Percentiles rank a stretch among this genome's conserved stretches.
Conservation (phyloP, 768 basidiomycete species). For the Lactifluus echinatus region DNA sequence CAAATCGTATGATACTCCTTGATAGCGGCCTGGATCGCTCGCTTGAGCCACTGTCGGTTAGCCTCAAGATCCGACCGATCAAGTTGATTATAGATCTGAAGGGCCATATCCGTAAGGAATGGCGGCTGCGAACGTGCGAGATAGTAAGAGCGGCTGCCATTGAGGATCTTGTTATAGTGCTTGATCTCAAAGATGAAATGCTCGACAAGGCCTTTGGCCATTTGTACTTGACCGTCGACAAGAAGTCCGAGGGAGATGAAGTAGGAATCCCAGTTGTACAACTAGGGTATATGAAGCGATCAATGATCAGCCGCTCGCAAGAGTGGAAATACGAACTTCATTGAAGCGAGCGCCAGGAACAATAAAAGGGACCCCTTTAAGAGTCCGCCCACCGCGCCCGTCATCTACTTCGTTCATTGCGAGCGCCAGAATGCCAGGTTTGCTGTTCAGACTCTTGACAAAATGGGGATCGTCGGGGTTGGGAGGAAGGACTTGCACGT, state of each 20-base stretch:
- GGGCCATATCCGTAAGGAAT: slow-evolving; percentile 97
- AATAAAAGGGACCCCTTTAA: slow-evolving; percentile 94
- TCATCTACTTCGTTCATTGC: slow-evolving; percentile 92
- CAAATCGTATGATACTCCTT: slow-evolving; percentile 99
- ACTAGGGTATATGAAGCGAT: slow-evolving; percentile 36
- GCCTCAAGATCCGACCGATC: slow-evolving; percentile 72
- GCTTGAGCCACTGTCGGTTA: slow-evolving; percentile 88
- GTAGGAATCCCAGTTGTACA: slow-evolving; percentile 95
- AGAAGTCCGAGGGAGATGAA: slow-evolving; percentile 91
- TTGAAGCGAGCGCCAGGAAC: slow-evolving; percentile 95
- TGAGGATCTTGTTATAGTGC: slow-evolving; percentile 94
- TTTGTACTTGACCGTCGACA: slow-evolving; percentile 86
- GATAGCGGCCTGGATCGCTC: slow-evolving; percentile 94
- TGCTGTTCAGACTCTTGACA: slow-evolving; percentile 88
- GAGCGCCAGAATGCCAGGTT: slow-evolving; percentile 88
- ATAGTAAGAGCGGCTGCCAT: slow-evolving; percentile 93
- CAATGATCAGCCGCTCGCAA: not conserved
- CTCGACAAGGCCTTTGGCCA: slow-evolving; percentile 98
- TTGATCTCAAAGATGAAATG: slow-evolving; percentile 99
- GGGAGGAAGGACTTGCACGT: slow-evolving; percentile 82
- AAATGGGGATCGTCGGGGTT: slow-evolving; percentile 82
- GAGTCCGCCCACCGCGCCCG: slow-evolving; percentile 62
- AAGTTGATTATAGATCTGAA: slow-evolving; percentile 95
- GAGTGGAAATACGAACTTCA: slow-evolving; percentile 46
- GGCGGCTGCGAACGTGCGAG: slow-evolving; percentile 94